Evolutionary conservation across 345 rosid genomes (phyloP).

Genomic region (Aegle marmelos): DNA sequence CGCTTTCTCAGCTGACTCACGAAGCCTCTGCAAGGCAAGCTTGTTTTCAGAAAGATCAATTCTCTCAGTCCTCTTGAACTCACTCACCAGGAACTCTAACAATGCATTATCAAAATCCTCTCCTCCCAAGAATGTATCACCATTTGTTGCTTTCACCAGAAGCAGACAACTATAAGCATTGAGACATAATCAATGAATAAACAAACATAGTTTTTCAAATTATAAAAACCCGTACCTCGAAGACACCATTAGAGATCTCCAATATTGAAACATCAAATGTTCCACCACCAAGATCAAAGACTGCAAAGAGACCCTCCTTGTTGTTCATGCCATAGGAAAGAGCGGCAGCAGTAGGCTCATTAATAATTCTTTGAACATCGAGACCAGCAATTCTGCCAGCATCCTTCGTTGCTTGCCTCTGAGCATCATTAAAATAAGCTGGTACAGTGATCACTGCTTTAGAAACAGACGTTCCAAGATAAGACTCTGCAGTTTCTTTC

Average conservation of each 20-base stretch:
- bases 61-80: constrained; percentile 66
- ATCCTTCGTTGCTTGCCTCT: constrained; percentile 93
- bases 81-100: constrained; percentile 72
- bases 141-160: constrained; percentile 95
- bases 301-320: constrained; percentile 91
- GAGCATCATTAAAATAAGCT: constrained; percentile 94
- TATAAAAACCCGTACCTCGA: constrained; percentile 47
- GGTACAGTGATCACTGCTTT: constrained; percentile 91
- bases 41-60: constrained; percentile 77
- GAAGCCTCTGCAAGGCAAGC: constrained; percentile 88
- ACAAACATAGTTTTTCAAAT: not conserved
- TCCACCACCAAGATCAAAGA: constrained; percentile 94
- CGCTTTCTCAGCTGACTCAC: constrained; percentile 90
- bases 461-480: constrained; percentile 62
- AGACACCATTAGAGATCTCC: constrained; percentile 92
- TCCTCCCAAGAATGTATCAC: constrained; percentile 94
- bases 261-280: constrained; percentile 83
- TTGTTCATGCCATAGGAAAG: constrained; percentile 91
- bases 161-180: not conserved
- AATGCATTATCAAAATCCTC: constrained; percentile 86
- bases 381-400: constrained; percentile 93
- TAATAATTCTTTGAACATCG: constrained; percentile 83
- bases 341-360: constrained; percentile 96
- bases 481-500: constrained; percentile 91
- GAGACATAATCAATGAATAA: not conserved